A percentile compares a stretch with the other conserved stretches of the same genome.
phyloP scores from a whole-genome alignment of 345 rosid genomes.

The Eucalyptus rudis region DNA sequence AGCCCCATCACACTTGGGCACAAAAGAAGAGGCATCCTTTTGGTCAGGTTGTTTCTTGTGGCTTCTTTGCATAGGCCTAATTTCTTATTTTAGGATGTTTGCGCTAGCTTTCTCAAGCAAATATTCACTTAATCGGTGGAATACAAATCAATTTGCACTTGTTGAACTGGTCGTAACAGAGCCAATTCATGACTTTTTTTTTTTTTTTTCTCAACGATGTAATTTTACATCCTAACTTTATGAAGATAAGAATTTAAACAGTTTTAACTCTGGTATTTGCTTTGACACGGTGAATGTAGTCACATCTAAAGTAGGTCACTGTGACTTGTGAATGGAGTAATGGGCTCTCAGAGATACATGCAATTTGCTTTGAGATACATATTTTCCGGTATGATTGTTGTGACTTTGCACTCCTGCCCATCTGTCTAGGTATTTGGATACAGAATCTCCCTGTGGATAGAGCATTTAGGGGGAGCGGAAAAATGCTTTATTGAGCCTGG shows the following conservation, averaged over 20 bases:
- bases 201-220: background rate
- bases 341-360: background rate
- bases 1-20: conserved; percentile 71
- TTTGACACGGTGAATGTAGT: background rate
- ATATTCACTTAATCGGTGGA: background rate
- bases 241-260: background rate
- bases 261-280: background rate
- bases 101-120: background rate
- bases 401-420: background rate
- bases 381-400: background rate
- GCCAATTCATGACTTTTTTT: background rate
- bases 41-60: conserved; percentile 60
- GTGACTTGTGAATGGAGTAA: background rate
- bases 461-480: conserved; percentile 58
- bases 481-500: conserved; percentile 31
- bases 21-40: conserved; percentile 42
- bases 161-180: background rate
- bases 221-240: background rate
- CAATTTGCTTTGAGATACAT: background rate
- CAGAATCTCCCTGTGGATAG: conserved; percentile 86
- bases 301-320: background rate
- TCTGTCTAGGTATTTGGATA: conserved; percentile 72
- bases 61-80: background rate
- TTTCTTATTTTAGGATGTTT: background rate
- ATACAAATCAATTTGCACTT: background rate